Base-by-base conservation (phyloP, 306 rosid genomes). In the Leucaena leucocephala region DNA sequence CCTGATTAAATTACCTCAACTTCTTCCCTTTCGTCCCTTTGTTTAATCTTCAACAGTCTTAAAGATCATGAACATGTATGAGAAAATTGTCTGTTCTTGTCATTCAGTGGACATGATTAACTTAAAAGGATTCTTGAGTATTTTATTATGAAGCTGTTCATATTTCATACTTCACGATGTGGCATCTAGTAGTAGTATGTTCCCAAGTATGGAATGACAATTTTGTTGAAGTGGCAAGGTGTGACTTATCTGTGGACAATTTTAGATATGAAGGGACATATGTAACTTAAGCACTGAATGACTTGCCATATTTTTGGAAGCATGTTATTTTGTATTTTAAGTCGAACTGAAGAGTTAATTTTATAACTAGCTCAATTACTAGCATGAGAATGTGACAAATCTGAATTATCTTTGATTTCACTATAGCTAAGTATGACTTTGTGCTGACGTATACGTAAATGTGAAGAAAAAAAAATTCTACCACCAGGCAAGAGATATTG, bases 151-250 rank as follows among this genome's bases (percentile, higher is more conserved):
- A 8, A 68, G 72, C 27, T 27, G 27, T 48, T 48, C 19, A 17
- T 44, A 19, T 55, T 6, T 52, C 10, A 52, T 52, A 17, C 3
- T 19, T 19, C 33, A 55, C 19, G 34, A 13, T 55, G 19, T 55
- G 34, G 0, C 62, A 75, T 44, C 68, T 76, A 16, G 43, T 45
- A 7, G 21, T 68, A 16, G 19, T 68, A 13, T 58, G 45, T 58
- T 36, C 19, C 52, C 22, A 45, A 36, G 68, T 74, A 61, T 55
- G 71, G 64, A 68, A 68, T 46, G 75, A 21, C 17, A 52, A 52
- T 7, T 68, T 12, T 44, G 9, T 5, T 42, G 7, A 43, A 68
- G 33, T 68, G 75, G 61, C 6, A 36, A 72, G 64, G 19, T 9
- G 33, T 50, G 16, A 14, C 6, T 36, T 9, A 52, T 52, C 35